Conservation (phyloP, 2,329 filamentous ascomycete genomes). For the Exserohilum turcica region DNA sequence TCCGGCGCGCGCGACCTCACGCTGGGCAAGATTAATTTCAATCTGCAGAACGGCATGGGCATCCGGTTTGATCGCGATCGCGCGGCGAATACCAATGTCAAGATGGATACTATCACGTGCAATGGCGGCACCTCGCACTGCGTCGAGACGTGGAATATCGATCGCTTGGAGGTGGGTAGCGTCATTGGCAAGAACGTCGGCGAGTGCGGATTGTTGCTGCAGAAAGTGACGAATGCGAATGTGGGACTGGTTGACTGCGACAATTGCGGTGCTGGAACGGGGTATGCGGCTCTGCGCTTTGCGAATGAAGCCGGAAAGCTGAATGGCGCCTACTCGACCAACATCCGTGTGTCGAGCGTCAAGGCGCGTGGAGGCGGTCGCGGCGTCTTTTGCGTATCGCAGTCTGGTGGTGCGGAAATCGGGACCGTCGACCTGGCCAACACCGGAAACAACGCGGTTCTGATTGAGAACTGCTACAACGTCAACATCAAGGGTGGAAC, state of each 20-base stretch:
- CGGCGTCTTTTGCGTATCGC: constrained; percentile 63
- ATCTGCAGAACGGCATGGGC: constrained; percentile 59
- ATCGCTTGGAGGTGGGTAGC: constrained; percentile 57
- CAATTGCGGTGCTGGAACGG: constrained; percentile 59
- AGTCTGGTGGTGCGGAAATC: constrained; percentile 61
- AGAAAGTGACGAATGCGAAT: constrained; percentile 58
- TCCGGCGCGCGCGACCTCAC: constrained; percentile 57
- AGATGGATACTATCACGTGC: constrained; percentile 59
- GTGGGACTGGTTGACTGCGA: constrained; percentile 62
- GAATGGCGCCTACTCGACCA: constrained; percentile 58
- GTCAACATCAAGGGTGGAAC: constrained; percentile 58
- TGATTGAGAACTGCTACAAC: constrained; percentile 66
- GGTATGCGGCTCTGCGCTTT: constrained; percentile 63
- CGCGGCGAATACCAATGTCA: constrained; percentile 59
- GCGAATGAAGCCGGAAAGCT: constrained; percentile 62
- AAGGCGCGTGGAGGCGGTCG: constrained; percentile 62
- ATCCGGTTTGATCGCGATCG: constrained; percentile 64
- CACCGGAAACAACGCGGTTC: constrained; percentile 62
- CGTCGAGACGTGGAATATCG: constrained; percentile 65
- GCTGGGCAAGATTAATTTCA: constrained; percentile 61
- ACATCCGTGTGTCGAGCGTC: constrained; percentile 60
- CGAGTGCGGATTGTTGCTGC: constrained; percentile 62
- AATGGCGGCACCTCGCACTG: constrained; percentile 61
- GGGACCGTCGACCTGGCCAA: constrained; percentile 55
- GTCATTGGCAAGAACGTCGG: constrained; percentile 62